Base-by-base conservation (phyloP, 116 monocot genomes). In the Iris pallida region DNA sequence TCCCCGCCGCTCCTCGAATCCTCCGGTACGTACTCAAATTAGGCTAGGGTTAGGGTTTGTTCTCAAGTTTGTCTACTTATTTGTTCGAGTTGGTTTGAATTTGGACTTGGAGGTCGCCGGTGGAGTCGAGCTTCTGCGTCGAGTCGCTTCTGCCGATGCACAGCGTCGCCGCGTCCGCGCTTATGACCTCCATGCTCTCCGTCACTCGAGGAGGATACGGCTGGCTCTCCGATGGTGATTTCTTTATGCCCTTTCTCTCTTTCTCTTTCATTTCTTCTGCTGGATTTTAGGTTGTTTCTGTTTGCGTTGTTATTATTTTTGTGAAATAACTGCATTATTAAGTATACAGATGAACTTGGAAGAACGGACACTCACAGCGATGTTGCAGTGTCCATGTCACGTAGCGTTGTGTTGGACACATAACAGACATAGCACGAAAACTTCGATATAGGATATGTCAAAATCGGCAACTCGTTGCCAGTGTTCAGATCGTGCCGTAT, bases 141-240 rank as follows among this genome's bases (percentile, higher is more conserved):
- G 90, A 90, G 68, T 83, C 86, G 58, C 70, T 86, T 20, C 65
- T 79, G 64, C 90, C 90, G 47, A 71, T 84, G 81, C 90, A 86
- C 74, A 90, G 81, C 53, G 84, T 78, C 46, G 84, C 79, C 3
- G 84, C 90, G 0, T 66, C 81, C 6, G 86, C 90, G 48, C 63
- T 90, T 55, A 83, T 90, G 86, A 84, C 61, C 2, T 90, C 86
- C 17, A 79, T 86, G 90, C 79, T 90, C 30, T 53, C 76, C 4
- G 71, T 81, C 13, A 76, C 90, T 8, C 70, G 79, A 16, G 51
- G 71, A 12, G 81, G 84, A 6, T 66, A 74, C 56, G 79, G 90
- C 1, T 82, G 86, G 86, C 70, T 86, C 44, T 58, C 77, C 1
- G 86, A 90, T 84, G 90, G 90, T 89, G 13, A 53, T 66, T 52